Evolutionary conservation across 441 rosid genomes (phyloP), one percentile per base, ranked within the genome.

Genomic region (Omphalea diandra): DNA sequence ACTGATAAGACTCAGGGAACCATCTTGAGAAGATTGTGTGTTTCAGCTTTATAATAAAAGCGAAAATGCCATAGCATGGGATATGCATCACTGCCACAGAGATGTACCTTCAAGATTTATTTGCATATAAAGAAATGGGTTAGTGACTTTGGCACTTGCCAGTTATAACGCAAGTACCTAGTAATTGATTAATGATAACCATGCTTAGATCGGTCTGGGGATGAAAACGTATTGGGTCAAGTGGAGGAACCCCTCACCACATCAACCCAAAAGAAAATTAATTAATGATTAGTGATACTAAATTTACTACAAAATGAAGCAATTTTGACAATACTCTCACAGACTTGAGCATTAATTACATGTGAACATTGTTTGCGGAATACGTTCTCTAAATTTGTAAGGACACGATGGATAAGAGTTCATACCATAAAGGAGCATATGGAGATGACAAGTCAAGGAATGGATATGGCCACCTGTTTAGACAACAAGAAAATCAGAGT

Each of bases 401-500:
- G 22, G 44, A 6, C 41, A 24, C 24, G 32, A 55, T 32, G 62
- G 14, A 7, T 5, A 66, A 41, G 74, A 61, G 29, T 49, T 38
- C 69, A 46, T 88, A 94, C 99, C 99, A 92, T 59, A 95, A 66
- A n/a, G 99, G 97, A 76, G 97, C 93, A 81, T 80, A 89, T 31
- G 88, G 74, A 59, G 99, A 92, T 69, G 96, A 85, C 77, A 95
- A 64, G 78, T 95, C 98, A 32, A 95, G 86, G 74, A 95, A 95
- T 56, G 98, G 98, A 75, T 95, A 94, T 14, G 99, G 98, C 98
- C 98, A 94, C 99, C 99, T 94, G 84, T 76, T 74, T 67, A 74
- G 43, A 24, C 20, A 69, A 29, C 66, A 57, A 18, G 56, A 27
- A 49, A 40, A 14, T 12, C 18, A 35, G 24, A 2, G 31, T 3